These are phyloP conservation scores for Ambrosiella xylebori DNA, from an alignment of 2,329 filamentous ascomycete species.

Conservation along the genomic window DNA sequence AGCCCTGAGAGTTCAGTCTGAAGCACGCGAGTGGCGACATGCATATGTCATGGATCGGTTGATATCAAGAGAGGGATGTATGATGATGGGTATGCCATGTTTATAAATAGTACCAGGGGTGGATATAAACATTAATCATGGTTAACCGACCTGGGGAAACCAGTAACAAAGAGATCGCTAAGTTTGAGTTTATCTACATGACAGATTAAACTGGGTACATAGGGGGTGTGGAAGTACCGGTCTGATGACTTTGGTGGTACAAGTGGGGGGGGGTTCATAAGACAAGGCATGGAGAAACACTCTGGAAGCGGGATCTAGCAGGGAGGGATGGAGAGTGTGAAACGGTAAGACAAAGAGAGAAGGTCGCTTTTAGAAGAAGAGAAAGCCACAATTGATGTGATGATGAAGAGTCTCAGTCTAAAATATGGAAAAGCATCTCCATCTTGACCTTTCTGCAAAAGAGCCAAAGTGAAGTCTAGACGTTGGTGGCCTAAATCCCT, in stretches of 20 bases:
- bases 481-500: not conserved
- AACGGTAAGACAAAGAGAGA: not conserved
- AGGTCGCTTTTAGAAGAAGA: no score
- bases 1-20: not conserved
- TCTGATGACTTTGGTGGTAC: not conserved
- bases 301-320: not conserved
- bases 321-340: not conserved
- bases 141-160: no score
- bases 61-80: not conserved
- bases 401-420: no score
- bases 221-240: not conserved
- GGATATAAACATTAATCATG: no score
- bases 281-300: not conserved
- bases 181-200: no score
- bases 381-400: no score
- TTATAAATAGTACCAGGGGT: not conserved
- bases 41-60: not conserved
- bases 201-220: no score
- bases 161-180: no score
- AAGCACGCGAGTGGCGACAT: not conserved
- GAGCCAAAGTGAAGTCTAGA: not conserved
- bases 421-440: no score
- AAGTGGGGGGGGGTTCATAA: not conserved
- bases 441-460: not conserved
- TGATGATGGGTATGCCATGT: not conserved